Base-by-base conservation (phyloP, 2,329 filamentous ascomycete species). In the Tolypocladium tundrense region DNA sequence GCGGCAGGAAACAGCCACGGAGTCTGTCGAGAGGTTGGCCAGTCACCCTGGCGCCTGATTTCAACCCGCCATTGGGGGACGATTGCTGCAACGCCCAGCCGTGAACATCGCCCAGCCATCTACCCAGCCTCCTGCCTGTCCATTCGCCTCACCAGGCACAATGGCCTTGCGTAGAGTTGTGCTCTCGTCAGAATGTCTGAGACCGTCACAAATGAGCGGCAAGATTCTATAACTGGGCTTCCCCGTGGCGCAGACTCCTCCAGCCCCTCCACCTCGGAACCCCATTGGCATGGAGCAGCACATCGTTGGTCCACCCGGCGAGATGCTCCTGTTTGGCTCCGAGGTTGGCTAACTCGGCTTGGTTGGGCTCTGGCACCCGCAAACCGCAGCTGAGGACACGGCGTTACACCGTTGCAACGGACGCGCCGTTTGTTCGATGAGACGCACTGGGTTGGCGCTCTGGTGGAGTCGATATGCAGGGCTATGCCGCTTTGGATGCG, bases 401-500 rank as follows among this genome's bases (percentile, higher is more conserved):
- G 31, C 27, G 31, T 35, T 9, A 31, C 31, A 35, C 48, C 48
- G 27, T 35, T 21, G 33, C 48, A 21, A 13, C 48, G 19, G 48
- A n/a, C 19, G 48, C 14, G 35, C 52, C 39, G 39, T 31, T 58
- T 53, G 52, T 54, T 42, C 52, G 55, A 55, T 59, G 62, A 61
- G 58, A 60, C 57, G 57, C 59, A 54, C 57, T 50, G 53, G 43
- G 52, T 45, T 57, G 58, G 51, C 43, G 58, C 58, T 57, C 43
- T 39, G 53, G 62, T 63, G 62, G 62, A 61, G 61, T 58, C 58
- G 54, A 60, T 54, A 48, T 58, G 60, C 57, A 57, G 24, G 24
- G 60, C 66, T 66, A 67, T 61, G 16, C 66, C 62, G 40, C 61
- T 64, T 65, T 62, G 53, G 62, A 57, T 35, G 57, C 50, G 60